A percentile compares a stretch with the other conserved stretches of the same genome.
phyloP scores from a whole-genome alignment of 495 filamentous ascomycete genomes.

The Rhypophila decipiens region DNA sequence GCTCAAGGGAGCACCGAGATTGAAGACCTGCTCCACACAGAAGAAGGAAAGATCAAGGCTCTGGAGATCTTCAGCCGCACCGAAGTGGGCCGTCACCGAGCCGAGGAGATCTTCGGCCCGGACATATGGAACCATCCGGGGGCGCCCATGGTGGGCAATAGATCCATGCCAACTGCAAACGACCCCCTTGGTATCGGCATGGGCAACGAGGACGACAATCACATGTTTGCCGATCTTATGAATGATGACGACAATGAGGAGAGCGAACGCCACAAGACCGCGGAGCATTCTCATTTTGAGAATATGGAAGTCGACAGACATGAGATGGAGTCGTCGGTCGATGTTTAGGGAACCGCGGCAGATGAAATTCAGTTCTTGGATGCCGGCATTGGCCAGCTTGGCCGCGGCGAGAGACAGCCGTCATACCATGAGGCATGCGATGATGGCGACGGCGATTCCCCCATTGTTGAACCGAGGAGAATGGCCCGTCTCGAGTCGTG shows the following conservation, averaged over 20 bases:
- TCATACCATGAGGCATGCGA: too few relatives aligned
- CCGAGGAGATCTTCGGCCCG: slow-evolving; percentile 35
- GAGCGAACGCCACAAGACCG: slow-evolving; percentile 6
- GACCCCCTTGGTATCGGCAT: slow-evolving; percentile 25
- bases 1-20: slow-evolving; percentile 28
- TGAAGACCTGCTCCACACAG: slow-evolving; percentile 22
- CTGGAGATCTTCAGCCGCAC: slow-evolving; percentile 34
- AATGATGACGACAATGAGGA: slow-evolving; percentile 46
- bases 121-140: slow-evolving; percentile 23
- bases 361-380: too few relatives aligned
- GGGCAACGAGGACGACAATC: slow-evolving; percentile 36
- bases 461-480: too few relatives aligned
- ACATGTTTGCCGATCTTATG: slow-evolving; percentile 48
- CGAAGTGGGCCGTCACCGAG: slow-evolving; percentile 30
- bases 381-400: too few relatives aligned
- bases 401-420: too few relatives aligned
- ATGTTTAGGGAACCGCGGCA: too few relatives aligned
- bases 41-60: slow-evolving; percentile 24
- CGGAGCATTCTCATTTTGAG: slow-evolving; percentile 7
- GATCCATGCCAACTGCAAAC: too few relatives aligned
- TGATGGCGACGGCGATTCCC: too few relatives aligned
- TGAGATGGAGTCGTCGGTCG: neutral
- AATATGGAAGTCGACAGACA: neutral
- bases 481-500: too few relatives aligned
- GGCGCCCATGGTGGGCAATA: slow-evolving; percentile 6